These are phyloP conservation scores for Globisporangium paroecandrum DNA, from an alignment of 352 stramenopile species.

Conservation along the genomic window DNA sequence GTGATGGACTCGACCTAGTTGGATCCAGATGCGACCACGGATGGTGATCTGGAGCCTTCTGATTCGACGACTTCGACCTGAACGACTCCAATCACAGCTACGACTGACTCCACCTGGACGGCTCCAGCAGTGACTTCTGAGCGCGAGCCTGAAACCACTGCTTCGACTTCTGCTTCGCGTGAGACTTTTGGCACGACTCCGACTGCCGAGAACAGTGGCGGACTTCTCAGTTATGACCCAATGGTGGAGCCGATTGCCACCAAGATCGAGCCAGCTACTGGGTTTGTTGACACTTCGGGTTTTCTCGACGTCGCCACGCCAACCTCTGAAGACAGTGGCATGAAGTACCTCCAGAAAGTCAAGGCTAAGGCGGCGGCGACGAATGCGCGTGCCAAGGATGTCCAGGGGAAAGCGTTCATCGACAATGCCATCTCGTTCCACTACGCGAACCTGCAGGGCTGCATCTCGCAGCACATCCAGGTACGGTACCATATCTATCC, in stretches of 20 bases:
- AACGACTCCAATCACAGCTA: too few relatives aligned
- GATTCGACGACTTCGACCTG: background rate
- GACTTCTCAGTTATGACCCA: background rate
- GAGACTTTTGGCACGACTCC: background rate
- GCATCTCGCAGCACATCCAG: constrained; percentile 22
- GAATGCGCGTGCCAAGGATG: background rate
- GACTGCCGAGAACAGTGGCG: background rate
- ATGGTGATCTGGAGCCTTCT: background rate
- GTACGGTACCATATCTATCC: background rate
- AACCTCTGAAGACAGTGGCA: background rate
- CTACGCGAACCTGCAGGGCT: constrained; percentile 30
- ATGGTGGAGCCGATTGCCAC: background rate
- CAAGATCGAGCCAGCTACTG: background rate
- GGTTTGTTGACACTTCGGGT: background rate
- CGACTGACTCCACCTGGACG: background rate
- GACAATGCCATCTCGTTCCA: constrained; percentile 29
- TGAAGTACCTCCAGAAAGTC: background rate
- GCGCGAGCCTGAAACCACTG: background rate
- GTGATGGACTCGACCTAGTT: background rate
- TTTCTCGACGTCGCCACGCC: background rate
- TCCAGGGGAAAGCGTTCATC: constrained; percentile 4
- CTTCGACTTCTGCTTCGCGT: background rate
- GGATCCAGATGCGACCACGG: background rate
- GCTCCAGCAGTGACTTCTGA: background rate
- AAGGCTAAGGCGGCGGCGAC: background rate